Conservation (phyloP, 805 yeast species). For the Myxozyma monticola region DNA sequence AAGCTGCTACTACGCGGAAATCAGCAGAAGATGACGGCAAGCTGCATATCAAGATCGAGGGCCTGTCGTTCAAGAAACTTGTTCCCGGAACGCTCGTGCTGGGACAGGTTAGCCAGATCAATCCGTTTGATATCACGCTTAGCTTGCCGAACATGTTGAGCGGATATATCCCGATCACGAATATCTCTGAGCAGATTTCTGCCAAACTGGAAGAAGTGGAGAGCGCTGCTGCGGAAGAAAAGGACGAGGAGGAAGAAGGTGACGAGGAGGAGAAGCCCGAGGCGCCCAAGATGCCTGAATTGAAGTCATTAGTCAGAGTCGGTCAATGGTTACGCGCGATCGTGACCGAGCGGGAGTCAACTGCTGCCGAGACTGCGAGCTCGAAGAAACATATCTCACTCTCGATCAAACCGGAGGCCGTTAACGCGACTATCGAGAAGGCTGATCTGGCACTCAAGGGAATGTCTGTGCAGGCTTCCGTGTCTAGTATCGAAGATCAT, state of each 20-base stretch:
- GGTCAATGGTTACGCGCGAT: slow-evolving; percentile 89
- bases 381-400: slow-evolving; percentile 66
- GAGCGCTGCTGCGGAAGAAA: slow-evolving; percentile 40
- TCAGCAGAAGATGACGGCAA: background rate
- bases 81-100: slow-evolving; percentile 71
- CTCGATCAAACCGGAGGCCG: slow-evolving; percentile 69
- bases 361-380: slow-evolving; percentile 41
- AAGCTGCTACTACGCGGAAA: background rate
- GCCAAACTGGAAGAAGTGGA: slow-evolving; percentile 53
- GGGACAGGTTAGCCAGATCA: slow-evolving; percentile 70
- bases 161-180: slow-evolving; percentile 76
- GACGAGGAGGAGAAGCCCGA: slow-evolving; percentile 37
- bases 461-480: slow-evolving; percentile 69
- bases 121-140: slow-evolving; percentile 62
- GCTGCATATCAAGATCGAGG: slow-evolving; percentile 43
- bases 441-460: slow-evolving; percentile 63
- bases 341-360: slow-evolving; percentile 58
- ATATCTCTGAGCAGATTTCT: slow-evolving; percentile 65
- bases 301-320: slow-evolving; percentile 53
- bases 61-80: slow-evolving; percentile 60
- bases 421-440: slow-evolving; percentile 58
- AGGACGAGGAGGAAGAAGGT: slow-evolving; percentile 33
- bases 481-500: slow-evolving; percentile 85
- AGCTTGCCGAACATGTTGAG: slow-evolving; percentile 77
- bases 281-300: slow-evolving; percentile 47